These are phyloP conservation scores for Ganoderma lingzhi DNA, from an alignment of 1,284 basidiomycete genomes.

Conservation along the genomic window DNA sequence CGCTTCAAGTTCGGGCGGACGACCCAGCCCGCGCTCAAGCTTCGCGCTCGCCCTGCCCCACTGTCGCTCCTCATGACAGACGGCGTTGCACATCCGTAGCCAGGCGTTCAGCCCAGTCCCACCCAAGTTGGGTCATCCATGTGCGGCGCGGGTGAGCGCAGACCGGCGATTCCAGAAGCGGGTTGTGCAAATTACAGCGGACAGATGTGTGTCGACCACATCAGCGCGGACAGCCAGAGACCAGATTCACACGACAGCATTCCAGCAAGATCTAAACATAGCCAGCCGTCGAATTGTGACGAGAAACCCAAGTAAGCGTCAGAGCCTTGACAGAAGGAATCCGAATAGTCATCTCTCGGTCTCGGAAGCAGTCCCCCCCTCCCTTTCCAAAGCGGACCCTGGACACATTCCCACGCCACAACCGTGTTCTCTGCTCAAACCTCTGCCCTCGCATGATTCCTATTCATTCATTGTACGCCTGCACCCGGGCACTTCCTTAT, in stretches of 20 bases:
- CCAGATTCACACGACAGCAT: constrained; percentile 6
- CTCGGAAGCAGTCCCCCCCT: constrained; percentile 10
- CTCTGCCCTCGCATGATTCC: not conserved
- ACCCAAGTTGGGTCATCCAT: constrained; percentile 6
- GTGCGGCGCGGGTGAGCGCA: constrained; percentile 1
- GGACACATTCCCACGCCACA: constrained; percentile 32
- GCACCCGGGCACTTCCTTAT: not conserved
- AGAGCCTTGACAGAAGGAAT: constrained; percentile 27
- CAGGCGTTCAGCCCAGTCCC: constrained; percentile 5
- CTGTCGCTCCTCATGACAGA: constrained; percentile 1
- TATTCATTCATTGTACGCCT: not conserved
- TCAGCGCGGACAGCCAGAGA: constrained; percentile 3
- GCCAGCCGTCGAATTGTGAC: constrained; percentile 17
- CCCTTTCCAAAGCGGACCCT: constrained; percentile 3
- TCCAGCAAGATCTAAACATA: constrained; percentile 21
- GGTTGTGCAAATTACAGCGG: constrained; percentile 12
- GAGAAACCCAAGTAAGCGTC: constrained; percentile 17
- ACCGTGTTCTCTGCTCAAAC: constrained; percentile 1
- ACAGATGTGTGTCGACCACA: constrained; percentile 7
- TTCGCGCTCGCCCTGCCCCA: not conserved
- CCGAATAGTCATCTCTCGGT: constrained; percentile 22
- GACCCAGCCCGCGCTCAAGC: constrained; percentile 5
- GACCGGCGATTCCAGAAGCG: constrained; percentile 5
- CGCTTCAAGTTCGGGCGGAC: constrained; percentile 22
- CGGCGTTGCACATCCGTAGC: not conserved